Conservation (phyloP, 2,329 filamentous ascomycete species). For the Calonectria pteridis region DNA sequence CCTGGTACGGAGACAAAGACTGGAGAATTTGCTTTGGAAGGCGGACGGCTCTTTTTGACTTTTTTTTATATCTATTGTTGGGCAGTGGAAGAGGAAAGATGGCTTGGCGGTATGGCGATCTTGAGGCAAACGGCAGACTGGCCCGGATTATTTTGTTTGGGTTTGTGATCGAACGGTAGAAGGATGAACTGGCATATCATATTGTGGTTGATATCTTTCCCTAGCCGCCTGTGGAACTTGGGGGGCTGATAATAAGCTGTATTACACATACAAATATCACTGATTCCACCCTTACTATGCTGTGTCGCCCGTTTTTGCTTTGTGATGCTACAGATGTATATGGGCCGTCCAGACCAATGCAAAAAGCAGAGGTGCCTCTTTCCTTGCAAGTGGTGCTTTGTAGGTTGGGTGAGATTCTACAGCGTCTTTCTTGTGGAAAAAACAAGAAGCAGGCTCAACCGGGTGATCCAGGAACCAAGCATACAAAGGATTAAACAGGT, state of each 20-base stretch:
- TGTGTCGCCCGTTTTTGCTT: not conserved
- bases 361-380: not conserved
- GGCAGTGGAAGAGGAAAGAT: not conserved
- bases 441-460: too few species aligned
- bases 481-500: too few species aligned
- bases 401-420: not conserved
- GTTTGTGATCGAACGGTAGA: conserved; percentile 15
- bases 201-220: not conserved
- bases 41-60: not conserved
- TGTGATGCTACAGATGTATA: not conserved
- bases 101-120: conserved; percentile 21
- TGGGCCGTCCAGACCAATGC: not conserved
- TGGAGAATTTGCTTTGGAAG: conserved; percentile 12
- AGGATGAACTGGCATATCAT: conserved; percentile 10
- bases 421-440: too few species aligned
- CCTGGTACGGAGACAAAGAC: not conserved
- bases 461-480: too few species aligned
- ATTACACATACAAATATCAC: conserved; percentile 17
- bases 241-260: conserved; percentile 25
- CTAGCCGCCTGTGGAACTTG: not conserved
- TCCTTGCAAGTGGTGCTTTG: not conserved
- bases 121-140: conserved; percentile 18
- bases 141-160: conserved; percentile 4
- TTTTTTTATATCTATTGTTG: not conserved
- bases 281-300: not conserved